phyloP scores from a whole-genome alignment of 2,329 filamentous ascomycete species.

The Alternaria sp. region DNA sequence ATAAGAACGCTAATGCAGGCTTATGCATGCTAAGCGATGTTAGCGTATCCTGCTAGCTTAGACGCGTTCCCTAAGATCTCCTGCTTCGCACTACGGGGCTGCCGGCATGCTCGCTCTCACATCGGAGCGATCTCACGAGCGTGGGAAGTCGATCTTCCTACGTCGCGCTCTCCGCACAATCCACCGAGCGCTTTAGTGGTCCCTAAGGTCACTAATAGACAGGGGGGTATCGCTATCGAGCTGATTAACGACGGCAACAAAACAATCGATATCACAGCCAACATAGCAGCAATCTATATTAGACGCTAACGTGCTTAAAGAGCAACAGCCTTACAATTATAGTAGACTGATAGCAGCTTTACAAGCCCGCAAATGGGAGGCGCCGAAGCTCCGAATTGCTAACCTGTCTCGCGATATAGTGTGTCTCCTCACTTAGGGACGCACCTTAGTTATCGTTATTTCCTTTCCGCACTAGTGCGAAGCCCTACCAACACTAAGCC shows the following conservation, averaged over 20 bases:
- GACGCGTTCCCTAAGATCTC: neutral
- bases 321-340: too few relatives aligned
- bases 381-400: too few relatives aligned
- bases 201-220: neutral
- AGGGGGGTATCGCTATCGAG: neutral
- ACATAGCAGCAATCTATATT: neutral
- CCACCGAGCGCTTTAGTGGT: neutral
- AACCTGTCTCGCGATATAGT: neutral
- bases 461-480: too few relatives aligned
- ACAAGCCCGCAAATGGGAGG: too few relatives aligned
- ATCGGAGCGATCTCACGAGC: neutral
- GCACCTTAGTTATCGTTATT: too few relatives aligned
- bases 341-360: too few relatives aligned
- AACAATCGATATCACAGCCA: neutral
- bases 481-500: too few relatives aligned
- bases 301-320: neutral
- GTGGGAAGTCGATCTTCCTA: neutral
- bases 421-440: neutral
- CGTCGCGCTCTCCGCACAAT: neutral
- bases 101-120: conserved; percentile 5
- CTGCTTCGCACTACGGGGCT: conserved; percentile 5
- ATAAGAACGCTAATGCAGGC: conserved; percentile 1
- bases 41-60: neutral
- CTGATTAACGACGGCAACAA: neutral
- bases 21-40: neutral